Base-by-base conservation (phyloP, 1,139 yeast species). In the Yamadazyma buinensis region DNA sequence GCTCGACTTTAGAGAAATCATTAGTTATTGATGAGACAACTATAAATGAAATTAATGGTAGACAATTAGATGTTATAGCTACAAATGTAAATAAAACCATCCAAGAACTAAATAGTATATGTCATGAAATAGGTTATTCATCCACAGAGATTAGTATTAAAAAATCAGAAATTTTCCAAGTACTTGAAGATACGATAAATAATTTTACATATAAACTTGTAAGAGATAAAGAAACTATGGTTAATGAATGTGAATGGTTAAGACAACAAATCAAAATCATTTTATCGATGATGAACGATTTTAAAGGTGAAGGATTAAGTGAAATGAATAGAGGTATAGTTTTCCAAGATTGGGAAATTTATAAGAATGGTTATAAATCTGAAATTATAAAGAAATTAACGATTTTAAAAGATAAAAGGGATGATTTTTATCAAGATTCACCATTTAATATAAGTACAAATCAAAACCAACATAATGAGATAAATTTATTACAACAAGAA, bases 161-260 rank as follows among this genome's bases (percentile, higher is more conserved):
- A 41, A 64, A 64, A 40, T 41, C 61, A 7, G 67, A 68, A 37
- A 66, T 69, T 23, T 68, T 67, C 38, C 55, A 47, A 13, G 63
- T 57, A 4, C 59, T 70, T n/a, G 64, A 66, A 32, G 64, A 63
- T 19, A 64, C 73, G 8, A 67, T 69, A 13, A 33, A 49, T 10
- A 57, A 58, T 29, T 67, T 66, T 42, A 56, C 67, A 4, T 37
- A 43, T 20, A 59, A 43, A 28, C 48, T 68, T 15, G 57, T 55
- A 28, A 51, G 72, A 39, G 74, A 70, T 41, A 65, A 61, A 48
- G 52, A 43, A 23, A 61, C 51, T 37, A 64, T 69, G 3, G 67
- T 61, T 34, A 64, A 60, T 37, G 76, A 70, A 42, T 67, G 74
- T 48, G 73, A 67, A 35, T 69, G 75, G 75, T 51, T 69, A 36